Evolutionary conservation across 2,329 filamentous ascomycete genomes (phyloP).

Genomic region (Sarocladium brachiariae): DNA sequence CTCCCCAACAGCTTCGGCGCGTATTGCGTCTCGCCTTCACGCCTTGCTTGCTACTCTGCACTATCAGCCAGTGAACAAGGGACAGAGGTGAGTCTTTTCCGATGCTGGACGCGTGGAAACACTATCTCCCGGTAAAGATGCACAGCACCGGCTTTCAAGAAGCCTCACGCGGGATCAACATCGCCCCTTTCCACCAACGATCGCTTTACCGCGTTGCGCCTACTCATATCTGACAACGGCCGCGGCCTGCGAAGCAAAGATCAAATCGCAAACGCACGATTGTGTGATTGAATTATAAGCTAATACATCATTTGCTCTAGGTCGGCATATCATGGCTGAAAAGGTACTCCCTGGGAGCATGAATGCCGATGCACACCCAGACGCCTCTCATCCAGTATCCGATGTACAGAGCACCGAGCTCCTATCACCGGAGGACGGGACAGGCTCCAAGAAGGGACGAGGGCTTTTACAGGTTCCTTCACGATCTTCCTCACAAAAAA

Average conservation of each 20-base stretch:
- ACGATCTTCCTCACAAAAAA: conserved; percentile 53
- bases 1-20: conserved; percentile 4
- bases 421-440: conserved; percentile 34
- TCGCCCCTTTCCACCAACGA: not conserved
- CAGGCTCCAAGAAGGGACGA: conserved; percentile 41
- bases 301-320: not conserved
- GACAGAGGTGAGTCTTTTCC: not conserved
- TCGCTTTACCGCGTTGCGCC: too few relatives aligned
- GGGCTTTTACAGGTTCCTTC: conserved; percentile 53
- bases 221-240: not conserved
- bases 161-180: not conserved
- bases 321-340: conserved; percentile 22
- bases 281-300: not conserved
- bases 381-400: conserved; percentile 23
- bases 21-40: not conserved
- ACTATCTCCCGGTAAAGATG: not conserved
- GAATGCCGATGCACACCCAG: conserved; percentile 26
- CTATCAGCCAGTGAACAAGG: not conserved
- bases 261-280: not conserved
- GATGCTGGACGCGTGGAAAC: not conserved
- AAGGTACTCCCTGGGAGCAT: conserved; percentile 20
- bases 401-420: conserved; percentile 37
- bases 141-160: not conserved
- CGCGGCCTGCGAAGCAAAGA: not conserved
- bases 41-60: not conserved